A percentile compares a stretch with the other conserved stretches of the same genome.
Evolutionary conservation across 2,329 filamentous ascomycete species (phyloP).

Genomic region (Aspergillus arachidicola): DNA sequence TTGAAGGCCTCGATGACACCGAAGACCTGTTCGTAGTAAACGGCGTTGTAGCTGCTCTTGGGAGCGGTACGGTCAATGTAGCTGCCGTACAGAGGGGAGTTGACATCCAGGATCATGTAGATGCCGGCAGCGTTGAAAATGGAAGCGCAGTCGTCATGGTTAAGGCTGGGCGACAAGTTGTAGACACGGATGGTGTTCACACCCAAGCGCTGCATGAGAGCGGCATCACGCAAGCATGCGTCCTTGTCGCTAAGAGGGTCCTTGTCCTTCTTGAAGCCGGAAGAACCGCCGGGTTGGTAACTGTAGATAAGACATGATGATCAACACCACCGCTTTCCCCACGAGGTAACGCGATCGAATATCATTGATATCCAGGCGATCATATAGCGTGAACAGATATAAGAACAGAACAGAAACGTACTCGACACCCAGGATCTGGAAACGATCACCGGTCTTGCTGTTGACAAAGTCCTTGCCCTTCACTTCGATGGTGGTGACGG

Average conservation of each 20-base stretch:
- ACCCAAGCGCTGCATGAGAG: slow-evolving; percentile 64
- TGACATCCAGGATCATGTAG: slow-evolving; percentile 68
- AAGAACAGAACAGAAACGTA: slow-evolving; percentile 32
- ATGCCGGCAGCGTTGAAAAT: slow-evolving; percentile 69
- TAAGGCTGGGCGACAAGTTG: slow-evolving; percentile 61
- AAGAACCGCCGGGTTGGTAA: slow-evolving; percentile 65
- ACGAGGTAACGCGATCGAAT: slow-evolving; percentile 19
- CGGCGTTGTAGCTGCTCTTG: slow-evolving; percentile 56
- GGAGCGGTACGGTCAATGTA: slow-evolving; percentile 60
- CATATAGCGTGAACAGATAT: not conserved
- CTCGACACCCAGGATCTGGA: slow-evolving; percentile 66
- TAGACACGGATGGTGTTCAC: slow-evolving; percentile 68
- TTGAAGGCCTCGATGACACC: slow-evolving; percentile 68
- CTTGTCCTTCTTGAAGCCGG: slow-evolving; percentile 55
- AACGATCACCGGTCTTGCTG: slow-evolving; percentile 58
- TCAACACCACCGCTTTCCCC: slow-evolving; percentile 21
- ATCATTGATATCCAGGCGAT: slow-evolving; percentile 1
- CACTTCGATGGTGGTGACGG: slow-evolving; percentile 60
- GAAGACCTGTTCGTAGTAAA: slow-evolving; percentile 62
- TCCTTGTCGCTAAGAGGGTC: slow-evolving; percentile 62
- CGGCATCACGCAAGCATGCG: slow-evolving; percentile 63
- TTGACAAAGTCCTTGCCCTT: slow-evolving; percentile 65
- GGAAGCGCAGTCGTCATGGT: slow-evolving; percentile 64
- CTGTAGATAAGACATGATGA: slow-evolving; percentile 31
- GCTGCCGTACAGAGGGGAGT: slow-evolving; percentile 60